phyloP scores from a whole-genome alignment of 352 stramenopile species.

The Globisporangium cylindrosporum region DNA sequence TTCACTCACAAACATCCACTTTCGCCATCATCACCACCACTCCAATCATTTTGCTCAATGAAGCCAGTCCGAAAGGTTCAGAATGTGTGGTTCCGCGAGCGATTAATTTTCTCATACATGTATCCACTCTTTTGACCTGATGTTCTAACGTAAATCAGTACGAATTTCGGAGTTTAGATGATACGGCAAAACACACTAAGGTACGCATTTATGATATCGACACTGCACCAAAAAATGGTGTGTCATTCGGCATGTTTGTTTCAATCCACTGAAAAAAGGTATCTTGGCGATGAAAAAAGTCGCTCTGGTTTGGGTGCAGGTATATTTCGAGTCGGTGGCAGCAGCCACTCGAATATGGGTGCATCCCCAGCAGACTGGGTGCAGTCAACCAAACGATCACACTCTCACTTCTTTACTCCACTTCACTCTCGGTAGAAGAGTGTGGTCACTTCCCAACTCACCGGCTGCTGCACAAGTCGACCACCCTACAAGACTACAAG shows the following conservation, averaged over 20 bases:
- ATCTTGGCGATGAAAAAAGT: not conserved
- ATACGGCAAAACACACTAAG: not conserved
- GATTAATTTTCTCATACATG: not conserved
- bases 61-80: not conserved
- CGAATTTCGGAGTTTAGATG: not conserved
- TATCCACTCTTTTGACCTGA: too few relatives aligned
- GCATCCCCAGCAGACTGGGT: not conserved
- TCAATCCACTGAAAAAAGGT: not conserved
- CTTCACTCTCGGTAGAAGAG: not conserved
- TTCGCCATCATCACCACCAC: not conserved
- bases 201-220: too few relatives aligned
- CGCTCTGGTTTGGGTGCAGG: not conserved
- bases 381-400: not conserved
- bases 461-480: slow-evolving; percentile 3
- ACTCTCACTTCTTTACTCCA: not conserved
- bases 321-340: not conserved
- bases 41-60: not conserved
- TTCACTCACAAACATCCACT: not conserved
- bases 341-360: not conserved
- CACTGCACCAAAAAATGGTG: not conserved
- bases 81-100: not conserved
- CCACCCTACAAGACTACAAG: not conserved
- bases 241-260: not conserved
- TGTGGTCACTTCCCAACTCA: not conserved
- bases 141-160: not conserved